A percentile compares a stretch with the other conserved stretches of the same genome.
These are phyloP conservation scores for Anastatica hierochuntica DNA, from an alignment of 345 rosid genomes.

Conservation along the genomic window DNA sequence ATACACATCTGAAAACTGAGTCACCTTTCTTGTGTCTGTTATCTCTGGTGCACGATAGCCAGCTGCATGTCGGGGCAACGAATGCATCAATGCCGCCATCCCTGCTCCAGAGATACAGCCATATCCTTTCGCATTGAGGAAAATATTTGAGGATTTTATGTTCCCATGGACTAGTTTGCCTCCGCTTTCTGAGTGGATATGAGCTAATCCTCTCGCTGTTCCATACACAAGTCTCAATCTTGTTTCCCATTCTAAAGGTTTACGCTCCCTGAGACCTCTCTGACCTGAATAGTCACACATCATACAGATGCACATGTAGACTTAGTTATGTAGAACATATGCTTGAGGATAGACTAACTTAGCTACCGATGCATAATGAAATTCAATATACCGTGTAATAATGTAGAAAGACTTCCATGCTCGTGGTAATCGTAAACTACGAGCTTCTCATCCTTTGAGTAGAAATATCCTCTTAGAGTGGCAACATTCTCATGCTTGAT, in stretches of 20 bases:
- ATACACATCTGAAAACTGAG: conserved; percentile 68
- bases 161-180: conserved; percentile 89
- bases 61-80: conserved; percentile 52
- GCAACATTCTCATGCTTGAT: conserved; percentile 79
- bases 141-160: conserved; percentile 75
- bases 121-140: conserved; percentile 46
- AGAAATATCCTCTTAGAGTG: conserved; percentile 68
- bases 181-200: conserved; percentile 50
- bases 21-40: conserved; percentile 69
- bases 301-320: not conserved
- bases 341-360: not conserved
- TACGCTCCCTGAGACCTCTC: conserved; percentile 36
- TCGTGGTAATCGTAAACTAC: conserved; percentile 66
- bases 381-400: conserved; percentile 62
- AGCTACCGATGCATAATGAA: no score
- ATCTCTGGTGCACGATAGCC: conserved; percentile 93
- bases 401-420: conserved; percentile 62
- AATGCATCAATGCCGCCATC: conserved; percentile 57
- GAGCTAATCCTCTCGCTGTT: conserved; percentile 71
- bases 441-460: conserved; percentile 93
- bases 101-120: conserved; percentile 77
- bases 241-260: conserved; percentile 70
- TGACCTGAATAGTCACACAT: conserved; percentile 40
- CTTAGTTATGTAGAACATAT: conserved; percentile 1
- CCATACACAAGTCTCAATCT: conserved; percentile 65